Percentiles rank a stretch among this genome's conserved stretches.
phyloP scores from a whole-genome alignment of 1,284 basidiomycete species.

The Grifola frondosa region DNA sequence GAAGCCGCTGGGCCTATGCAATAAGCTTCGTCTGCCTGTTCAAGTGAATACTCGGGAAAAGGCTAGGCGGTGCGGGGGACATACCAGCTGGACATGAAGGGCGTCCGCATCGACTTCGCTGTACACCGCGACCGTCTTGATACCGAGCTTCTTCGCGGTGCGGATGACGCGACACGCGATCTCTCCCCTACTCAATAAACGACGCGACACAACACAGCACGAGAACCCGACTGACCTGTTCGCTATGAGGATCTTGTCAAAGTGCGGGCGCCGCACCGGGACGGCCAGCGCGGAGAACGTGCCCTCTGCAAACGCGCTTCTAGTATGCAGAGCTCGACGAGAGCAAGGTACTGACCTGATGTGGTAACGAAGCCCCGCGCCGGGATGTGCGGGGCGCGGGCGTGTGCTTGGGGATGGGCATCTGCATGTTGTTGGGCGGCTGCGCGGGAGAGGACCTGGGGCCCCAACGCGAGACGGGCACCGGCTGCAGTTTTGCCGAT shows the following conservation, averaged over 20 bases:
- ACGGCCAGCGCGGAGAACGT: conserved; percentile 7
- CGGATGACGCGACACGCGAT: conserved; percentile 93
- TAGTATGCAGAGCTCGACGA: not conserved
- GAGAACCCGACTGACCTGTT: conserved; percentile 54
- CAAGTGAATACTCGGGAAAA: not conserved
- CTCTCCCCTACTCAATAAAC: conserved; percentile 76
- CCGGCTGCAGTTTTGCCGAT: not conserved
- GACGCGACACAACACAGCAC: not conserved
- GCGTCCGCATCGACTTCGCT: conserved; percentile 81
- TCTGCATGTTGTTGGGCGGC: not conserved
- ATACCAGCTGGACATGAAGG: conserved; percentile 74
- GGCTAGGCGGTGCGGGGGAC: conserved; percentile 13
- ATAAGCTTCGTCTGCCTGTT: conserved; percentile 94
- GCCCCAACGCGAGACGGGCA: not conserved
- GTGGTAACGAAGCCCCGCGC: conserved; percentile 18
- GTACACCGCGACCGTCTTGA: conserved; percentile 89
- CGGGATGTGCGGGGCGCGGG: not conserved
- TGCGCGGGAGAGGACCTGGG: not conserved
- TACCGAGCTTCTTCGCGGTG: conserved; percentile 84
- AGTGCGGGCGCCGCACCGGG: conserved; percentile 48
- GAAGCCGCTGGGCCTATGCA: conserved; percentile 90
- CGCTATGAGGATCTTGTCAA: conserved; percentile 84
- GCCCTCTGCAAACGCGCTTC: not conserved
- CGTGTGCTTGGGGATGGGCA: not conserved
- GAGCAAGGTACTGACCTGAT: conserved; percentile 6